Evolutionary conservation across 169 alveolate genomes (phyloP).

Genomic region (Babesia bigemina): DNA sequence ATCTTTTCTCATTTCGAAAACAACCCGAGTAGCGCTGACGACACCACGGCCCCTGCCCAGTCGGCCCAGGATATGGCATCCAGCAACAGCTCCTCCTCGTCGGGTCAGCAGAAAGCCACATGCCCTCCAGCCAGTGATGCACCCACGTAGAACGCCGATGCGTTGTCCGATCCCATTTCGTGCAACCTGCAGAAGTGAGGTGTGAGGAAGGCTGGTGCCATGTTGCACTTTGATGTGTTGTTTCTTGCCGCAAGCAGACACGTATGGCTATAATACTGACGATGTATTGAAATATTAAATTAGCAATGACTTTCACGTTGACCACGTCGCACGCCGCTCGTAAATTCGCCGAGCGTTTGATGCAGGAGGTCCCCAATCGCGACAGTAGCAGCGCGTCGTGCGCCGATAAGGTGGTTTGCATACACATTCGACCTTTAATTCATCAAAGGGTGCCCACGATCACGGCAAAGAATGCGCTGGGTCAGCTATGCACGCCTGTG

Average conservation of each 20-base stretch:
- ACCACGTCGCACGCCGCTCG: conserved; percentile 7
- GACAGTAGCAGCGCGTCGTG: background rate
- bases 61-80: background rate
- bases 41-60: background rate
- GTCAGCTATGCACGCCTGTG: background rate
- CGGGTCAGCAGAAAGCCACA: no score
- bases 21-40: background rate
- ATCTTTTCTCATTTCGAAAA: background rate
- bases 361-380: conserved; percentile 4
- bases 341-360: conserved; percentile 22
- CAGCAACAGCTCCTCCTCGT: background rate
- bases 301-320: background rate
- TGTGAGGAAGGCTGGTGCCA: no score
- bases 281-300: background rate
- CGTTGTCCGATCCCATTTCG: conserved; percentile 6
- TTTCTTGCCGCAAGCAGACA: background rate
- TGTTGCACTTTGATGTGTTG: background rate
- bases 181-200: conserved; percentile 6
- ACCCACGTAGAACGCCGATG: background rate
- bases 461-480: background rate
- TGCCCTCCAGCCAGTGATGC: no score
- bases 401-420: background rate
- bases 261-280: background rate
- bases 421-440: background rate
- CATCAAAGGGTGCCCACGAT: background rate